A percentile compares a stretch with the other conserved stretches of the same genome.
These are phyloP conservation scores for Inonotus obliquus DNA, from an alignment of 1,284 basidiomycete genomes.

Conservation along the genomic window DNA sequence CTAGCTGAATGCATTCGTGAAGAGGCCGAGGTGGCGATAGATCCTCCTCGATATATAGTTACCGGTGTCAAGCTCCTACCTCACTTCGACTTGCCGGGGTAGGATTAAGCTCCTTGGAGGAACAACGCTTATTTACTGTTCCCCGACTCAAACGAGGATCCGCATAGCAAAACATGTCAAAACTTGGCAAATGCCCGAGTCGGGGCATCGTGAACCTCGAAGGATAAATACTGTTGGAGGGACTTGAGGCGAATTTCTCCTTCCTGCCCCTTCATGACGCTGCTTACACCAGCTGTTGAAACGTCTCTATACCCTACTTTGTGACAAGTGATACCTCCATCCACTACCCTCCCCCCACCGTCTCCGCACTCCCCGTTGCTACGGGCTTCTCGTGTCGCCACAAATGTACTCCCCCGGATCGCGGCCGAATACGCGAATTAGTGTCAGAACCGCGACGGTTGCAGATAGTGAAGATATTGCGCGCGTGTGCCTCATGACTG, in stretches of 20 bases:
- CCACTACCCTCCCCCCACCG: background rate
- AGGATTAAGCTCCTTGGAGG: background rate
- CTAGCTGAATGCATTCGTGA: background rate
- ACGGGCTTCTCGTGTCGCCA: background rate
- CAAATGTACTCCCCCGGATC: background rate
- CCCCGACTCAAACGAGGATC: background rate
- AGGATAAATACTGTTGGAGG: background rate
- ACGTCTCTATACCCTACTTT: background rate
- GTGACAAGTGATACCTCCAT: background rate
- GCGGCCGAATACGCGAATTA: background rate
- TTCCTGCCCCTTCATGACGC: background rate
- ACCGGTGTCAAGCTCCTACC: background rate
- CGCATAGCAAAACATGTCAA: background rate
- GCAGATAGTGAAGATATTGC: slow-evolving; percentile 9
- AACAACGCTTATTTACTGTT: background rate
- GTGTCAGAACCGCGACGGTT: slow-evolving; percentile 9
- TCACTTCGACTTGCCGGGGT: background rate
- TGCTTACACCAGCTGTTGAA: background rate
- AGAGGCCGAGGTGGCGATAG: background rate
- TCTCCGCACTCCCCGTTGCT: background rate
- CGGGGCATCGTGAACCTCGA: background rate
- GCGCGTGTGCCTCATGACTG: slow-evolving; percentile 13
- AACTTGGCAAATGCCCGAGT: background rate
- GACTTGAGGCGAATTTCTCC: background rate
- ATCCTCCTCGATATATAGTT: background rate